phyloP scores from a whole-genome alignment of 129 eudicot genomes.

The Flaveria bidentis region DNA sequence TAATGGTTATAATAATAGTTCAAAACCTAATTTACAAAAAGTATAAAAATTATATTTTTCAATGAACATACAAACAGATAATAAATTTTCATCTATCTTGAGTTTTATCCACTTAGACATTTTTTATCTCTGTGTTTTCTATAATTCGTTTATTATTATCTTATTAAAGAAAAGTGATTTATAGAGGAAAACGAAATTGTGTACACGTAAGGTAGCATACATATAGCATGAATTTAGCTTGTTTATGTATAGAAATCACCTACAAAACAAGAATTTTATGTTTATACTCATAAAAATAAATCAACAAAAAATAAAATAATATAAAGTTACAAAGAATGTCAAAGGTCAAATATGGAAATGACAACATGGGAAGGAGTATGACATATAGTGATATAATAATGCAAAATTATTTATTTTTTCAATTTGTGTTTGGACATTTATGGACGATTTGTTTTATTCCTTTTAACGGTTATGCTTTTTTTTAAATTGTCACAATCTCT shows the following conservation, averaged over 20 bases:
- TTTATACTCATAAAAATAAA: too few species aligned
- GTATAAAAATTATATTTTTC: too few species aligned
- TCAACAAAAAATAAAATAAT: neutral
- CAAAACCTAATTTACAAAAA: too few species aligned
- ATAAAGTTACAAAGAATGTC: neutral
- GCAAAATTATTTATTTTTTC: neutral
- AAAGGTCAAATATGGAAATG: neutral
- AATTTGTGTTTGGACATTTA: neutral
- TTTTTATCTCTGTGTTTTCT: neutral
- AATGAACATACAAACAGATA: neutral
- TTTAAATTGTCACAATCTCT: neutral
- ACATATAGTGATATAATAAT: neutral
- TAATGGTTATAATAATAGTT: too few species aligned
- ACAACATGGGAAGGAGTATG: neutral
- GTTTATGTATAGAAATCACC: neutral
- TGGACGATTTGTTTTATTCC: neutral
- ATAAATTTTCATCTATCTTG: neutral
- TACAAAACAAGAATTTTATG: neutral
- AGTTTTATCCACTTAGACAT: neutral
- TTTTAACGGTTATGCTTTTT: slow-evolving; percentile 5
- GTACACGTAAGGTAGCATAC: neutral
- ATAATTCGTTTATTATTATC: too few species aligned
- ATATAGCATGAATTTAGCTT: neutral
- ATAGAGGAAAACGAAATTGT: neutral
- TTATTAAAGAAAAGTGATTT: neutral